phyloP scores from a whole-genome alignment of 192 early-diverging fungal genomes.

The Pilaira anomala region DNA sequence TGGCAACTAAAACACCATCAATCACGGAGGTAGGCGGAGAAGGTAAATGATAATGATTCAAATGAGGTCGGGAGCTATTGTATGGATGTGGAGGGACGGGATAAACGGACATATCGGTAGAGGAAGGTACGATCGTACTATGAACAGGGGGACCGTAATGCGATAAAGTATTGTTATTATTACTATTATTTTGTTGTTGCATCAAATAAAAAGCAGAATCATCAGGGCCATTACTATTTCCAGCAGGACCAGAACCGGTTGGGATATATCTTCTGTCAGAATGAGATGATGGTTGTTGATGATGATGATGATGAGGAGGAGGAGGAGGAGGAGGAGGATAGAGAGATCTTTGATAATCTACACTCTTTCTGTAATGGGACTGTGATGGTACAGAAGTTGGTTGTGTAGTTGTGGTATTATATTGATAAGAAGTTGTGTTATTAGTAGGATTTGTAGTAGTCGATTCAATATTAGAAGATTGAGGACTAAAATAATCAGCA shows the following conservation, averaged over 20 bases:
- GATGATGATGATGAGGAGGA: background rate
- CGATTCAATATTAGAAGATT: too few species aligned
- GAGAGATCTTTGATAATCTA: background rate
- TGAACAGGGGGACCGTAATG: background rate
- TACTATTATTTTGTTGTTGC: background rate
- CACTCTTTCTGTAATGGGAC: slow-evolving; percentile 5
- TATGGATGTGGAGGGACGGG: background rate
- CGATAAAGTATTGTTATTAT: background rate
- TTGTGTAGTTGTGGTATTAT: too few species aligned
- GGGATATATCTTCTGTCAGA: background rate
- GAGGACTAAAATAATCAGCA: too few species aligned
- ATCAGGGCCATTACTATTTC: background rate
- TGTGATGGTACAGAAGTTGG: too few species aligned
- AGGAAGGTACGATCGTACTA: background rate
- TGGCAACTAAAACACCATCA: slow-evolving; percentile 5
- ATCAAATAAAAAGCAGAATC: background rate
- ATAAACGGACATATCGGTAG: background rate
- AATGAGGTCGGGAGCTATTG: background rate
- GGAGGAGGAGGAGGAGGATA: slow-evolving; percentile 6
- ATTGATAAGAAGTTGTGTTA: too few species aligned
- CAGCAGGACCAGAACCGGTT: background rate
- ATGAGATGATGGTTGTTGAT: background rate
- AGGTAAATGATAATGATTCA: slow-evolving; percentile 16
- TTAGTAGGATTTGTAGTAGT: too few species aligned
- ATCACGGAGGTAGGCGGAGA: slow-evolving; percentile 21